Percentiles rank a stretch among this genome's conserved stretches.
These are phyloP conservation scores for Boletus sp. DNA, from an alignment of 1,284 basidiomycete species.

Conservation along the genomic window DNA sequence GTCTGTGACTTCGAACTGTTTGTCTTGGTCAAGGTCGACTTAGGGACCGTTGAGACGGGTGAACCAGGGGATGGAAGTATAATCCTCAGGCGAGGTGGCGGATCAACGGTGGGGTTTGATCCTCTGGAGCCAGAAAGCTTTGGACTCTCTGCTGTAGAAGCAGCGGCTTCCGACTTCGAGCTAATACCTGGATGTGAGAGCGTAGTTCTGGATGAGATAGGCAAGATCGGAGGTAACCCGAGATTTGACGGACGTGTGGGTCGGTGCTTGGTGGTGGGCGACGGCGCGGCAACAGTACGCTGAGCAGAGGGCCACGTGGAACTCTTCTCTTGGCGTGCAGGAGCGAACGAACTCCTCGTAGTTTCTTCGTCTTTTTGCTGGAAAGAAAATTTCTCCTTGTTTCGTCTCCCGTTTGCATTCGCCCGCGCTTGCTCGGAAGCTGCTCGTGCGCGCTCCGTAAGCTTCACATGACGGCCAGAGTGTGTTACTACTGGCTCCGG, in stretches of 20 bases:
- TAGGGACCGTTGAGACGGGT: background rate
- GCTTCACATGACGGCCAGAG: conserved; percentile 26
- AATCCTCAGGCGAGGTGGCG: conserved; percentile 1
- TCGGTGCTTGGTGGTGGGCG: conserved; percentile 1
- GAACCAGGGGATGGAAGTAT: background rate
- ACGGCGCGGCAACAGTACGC: no score
- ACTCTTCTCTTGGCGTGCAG: background rate
- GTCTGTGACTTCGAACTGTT: background rate
- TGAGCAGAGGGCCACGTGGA: background rate
- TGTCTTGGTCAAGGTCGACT: background rate
- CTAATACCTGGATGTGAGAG: background rate
- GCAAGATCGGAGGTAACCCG: background rate
- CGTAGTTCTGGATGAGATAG: background rate
- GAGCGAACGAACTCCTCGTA: background rate
- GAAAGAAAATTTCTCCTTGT: conserved; percentile 1
- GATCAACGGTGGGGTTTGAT: background rate
- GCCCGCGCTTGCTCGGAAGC: conserved; percentile 1
- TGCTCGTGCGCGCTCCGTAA: conserved; percentile 17
- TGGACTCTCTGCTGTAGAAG: background rate
- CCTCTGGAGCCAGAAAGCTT: background rate
- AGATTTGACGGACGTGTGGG: conserved; percentile 18
- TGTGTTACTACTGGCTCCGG: conserved; percentile 18
- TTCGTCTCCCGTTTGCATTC: background rate
- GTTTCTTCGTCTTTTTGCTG: background rate
- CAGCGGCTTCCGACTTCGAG: background rate